Base-by-base conservation (phyloP, 139 green algal species). In the Chlamydomonas incerta region DNA sequence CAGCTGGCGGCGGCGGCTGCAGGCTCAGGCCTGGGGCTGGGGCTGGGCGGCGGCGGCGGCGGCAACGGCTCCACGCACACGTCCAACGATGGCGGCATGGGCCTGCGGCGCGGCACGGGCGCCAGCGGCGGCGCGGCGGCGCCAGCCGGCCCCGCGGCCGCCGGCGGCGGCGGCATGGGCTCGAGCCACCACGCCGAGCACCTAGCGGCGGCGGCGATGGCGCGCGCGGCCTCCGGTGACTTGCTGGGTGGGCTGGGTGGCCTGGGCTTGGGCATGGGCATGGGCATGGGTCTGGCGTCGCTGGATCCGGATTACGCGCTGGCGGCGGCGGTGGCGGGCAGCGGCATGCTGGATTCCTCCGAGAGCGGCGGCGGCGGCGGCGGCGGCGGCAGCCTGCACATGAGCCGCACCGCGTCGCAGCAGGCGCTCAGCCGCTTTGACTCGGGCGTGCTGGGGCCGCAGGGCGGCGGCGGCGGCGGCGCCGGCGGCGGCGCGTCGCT, bases 391-490 rank as follows among this genome's bases (percentile, higher is more conserved):
- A 33, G 73, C 18, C 5, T 50, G 3, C 33, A 50, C 41, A 50
- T 74, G 34, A 66, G 79, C 65, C 79, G 79, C 31, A 34, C n/a
- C 13, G 79, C 47, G 2, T 85, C 79, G 13, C 66, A 85, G 24
- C 79, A 75, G 3, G 33, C 46, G 21, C 63, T 85, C 14, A 85
- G 33, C 31, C 65, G 79, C 10, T 85, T 74, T 20, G 79, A 85
- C 63, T 76, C 66, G 4, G 79, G 79, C 15, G 26, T 31, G 11
- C 31, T 85, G 33, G 73, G 73, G 18, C 66, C 66, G 41, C 9
- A 18, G 6, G 67, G 33, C 17, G 18, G 33, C 33, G 33, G 33
- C 18, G 33, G 5, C 20, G 33, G 0, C 67, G 67, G 67, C 17
- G 33, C n/a, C 28, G 29, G 6, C 8, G 28, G 28, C 46, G 46